Evolutionary conservation across 2,329 filamentous ascomycete genomes (phyloP), one percentile per base, ranked within the genome.

Genomic region (Hypoxylon sp.): DNA sequence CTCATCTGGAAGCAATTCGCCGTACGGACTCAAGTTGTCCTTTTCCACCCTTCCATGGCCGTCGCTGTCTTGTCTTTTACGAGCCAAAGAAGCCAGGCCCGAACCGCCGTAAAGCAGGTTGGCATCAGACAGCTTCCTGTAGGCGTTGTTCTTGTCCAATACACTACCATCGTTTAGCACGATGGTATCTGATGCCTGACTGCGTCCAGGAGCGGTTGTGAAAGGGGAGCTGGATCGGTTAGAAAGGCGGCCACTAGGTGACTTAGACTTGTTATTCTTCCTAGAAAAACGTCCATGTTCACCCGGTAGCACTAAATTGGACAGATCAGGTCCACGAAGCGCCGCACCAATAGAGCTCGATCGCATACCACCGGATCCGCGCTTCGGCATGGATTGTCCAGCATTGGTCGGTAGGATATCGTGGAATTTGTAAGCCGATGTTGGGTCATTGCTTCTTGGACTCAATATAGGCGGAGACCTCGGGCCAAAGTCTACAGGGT

Each of bases 71-170:
- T 73, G 59, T 37, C 78, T 81, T 72, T 89, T 89, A 52, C 86
- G 84, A 65, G 88, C 84, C 20, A 92, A 79, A 52, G 82, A 80
- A 6, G 89, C 84, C 30, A 94, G 78, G 52, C 81, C 85, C 26
- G 90, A 89, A 17, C 86, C 84, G 4, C 89, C 88, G 28, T 83
- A 84, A 3, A 87, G 82, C 44, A 94, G 78, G 52, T 89, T 88
- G 10, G 89, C 89, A 73, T 94, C 89, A 1, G 91, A 92, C 17
- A 93, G 79, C 61, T 87, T 85, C 52, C 89, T 84, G 73, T 93
- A 92, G 3, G 90, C 89, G 66, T 82, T 89, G 61, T 84, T 87
- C 76, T 91, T 85, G 72, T 93, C 89, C 53, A 93, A 79, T 1
- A 85, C 75, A 48, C 85, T 83, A 10, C 87, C 88, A 56, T 87